phyloP scores from a whole-genome alignment of 23 red algal genomes.

The Agarophyton chilense region DNA sequence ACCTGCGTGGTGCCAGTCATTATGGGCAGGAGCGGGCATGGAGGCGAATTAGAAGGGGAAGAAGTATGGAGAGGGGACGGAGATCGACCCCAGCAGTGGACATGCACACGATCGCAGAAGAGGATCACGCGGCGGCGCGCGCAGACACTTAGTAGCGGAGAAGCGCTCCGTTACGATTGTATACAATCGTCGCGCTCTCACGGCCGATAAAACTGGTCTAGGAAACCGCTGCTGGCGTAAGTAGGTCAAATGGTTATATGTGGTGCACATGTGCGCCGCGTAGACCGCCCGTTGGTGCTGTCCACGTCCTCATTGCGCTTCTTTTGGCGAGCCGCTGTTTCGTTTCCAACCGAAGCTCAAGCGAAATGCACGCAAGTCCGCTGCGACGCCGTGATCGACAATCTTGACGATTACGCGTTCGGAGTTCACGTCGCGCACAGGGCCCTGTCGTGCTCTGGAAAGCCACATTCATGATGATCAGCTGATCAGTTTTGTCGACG shows the following conservation, averaged over 20 bases:
- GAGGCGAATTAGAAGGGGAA: not conserved
- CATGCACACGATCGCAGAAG: not conserved
- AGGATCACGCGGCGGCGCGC: not conserved
- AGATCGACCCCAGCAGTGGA: no score
- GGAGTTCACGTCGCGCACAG: no score
- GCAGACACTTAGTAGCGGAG: no score
- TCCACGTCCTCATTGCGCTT: not conserved
- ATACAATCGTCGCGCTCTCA: not conserved
- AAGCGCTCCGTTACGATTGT: no score
- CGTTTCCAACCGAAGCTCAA: not conserved
- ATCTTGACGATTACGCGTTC: no score
- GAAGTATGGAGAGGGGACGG: no score
- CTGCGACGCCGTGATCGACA: no score
- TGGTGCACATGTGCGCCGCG: not conserved
- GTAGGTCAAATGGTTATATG: not conserved
- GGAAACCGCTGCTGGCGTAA: not conserved
- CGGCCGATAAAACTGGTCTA: not conserved
- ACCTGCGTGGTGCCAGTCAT: constrained; percentile 38
- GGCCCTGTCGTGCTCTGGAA: no score
- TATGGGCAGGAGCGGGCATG: no score
- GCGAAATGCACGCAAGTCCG: no score
- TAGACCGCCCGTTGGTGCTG: not conserved
- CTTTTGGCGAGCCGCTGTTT: not conserved
- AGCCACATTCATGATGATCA: no score
- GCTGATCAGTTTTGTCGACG: no score